phyloP scores from a whole-genome alignment of 495 filamentous ascomycete genomes.

The Melanomma pulvis-pyrius region DNA sequence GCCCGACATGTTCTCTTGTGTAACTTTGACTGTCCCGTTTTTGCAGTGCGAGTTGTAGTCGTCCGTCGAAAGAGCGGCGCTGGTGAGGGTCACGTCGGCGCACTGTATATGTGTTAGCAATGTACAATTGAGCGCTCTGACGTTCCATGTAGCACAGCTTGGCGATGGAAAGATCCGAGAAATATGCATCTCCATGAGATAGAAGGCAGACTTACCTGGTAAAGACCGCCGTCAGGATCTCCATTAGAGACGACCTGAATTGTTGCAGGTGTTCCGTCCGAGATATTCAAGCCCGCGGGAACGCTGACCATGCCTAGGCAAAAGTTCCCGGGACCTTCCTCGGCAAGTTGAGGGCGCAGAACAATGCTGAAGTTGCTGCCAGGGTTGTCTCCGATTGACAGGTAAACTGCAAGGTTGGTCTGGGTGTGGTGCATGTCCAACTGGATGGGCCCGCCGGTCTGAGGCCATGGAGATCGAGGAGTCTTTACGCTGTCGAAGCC shows the following conservation, averaged over 20 bases:
- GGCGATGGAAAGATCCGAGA: neutral
- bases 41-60: slow-evolving; percentile 53
- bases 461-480: slow-evolving; percentile 56
- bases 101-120: slow-evolving; percentile 49
- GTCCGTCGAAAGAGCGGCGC: slow-evolving; percentile 41
- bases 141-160: neutral
- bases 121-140: neutral
- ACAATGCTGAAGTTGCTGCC: slow-evolving; percentile 58
- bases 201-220: slow-evolving; percentile 31
- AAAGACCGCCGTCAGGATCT: slow-evolving; percentile 39
- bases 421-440: slow-evolving; percentile 60
- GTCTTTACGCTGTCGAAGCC: slow-evolving; percentile 52
- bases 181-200: neutral
- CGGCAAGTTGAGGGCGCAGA: slow-evolving; percentile 52
- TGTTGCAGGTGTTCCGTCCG: slow-evolving; percentile 62
- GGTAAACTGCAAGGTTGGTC: slow-evolving; percentile 58
- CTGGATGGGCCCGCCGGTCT: slow-evolving; percentile 54
- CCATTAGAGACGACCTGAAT: slow-evolving; percentile 62
- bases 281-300: slow-evolving; percentile 44
- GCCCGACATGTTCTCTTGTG: slow-evolving; percentile 28
- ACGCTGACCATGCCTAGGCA: slow-evolving; percentile 55
- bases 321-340: slow-evolving; percentile 59
- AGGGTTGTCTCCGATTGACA: slow-evolving; percentile 58
- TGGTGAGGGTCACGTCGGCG: slow-evolving; percentile 63
- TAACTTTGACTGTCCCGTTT: slow-evolving; percentile 56